Evolutionary conservation across 2,329 filamentous ascomycete species (phyloP), one percentile per base, ranked within the genome.

Genomic region (Raffaelea deltoideospora): DNA sequence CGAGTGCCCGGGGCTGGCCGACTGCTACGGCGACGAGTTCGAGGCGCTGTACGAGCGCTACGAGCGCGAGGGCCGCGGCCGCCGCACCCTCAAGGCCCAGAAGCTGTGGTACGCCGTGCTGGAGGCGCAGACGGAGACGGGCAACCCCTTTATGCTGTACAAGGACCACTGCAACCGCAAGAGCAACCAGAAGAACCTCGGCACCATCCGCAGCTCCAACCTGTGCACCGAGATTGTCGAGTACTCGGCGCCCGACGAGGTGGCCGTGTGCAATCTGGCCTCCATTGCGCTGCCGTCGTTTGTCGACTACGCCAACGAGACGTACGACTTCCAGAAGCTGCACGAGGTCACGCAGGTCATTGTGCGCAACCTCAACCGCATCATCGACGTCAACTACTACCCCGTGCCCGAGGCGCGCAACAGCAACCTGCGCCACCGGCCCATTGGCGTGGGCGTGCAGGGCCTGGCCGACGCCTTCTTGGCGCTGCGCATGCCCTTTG

Each of bases 111-210:
- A 96, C 57, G 86, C 88, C 47, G 94, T 98, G 47, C 74, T 98
- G 33, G 90, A 98, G 65, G 84, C 90, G 34, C 90, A 98, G 67
- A 96, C 88, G 24, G 90, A 98, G 75, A 98, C 90, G 32, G 90
- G 90, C 50, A 96, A 93, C 63, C 90, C 90, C 34, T 98, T 94
- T 65, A 98, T 98, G 85, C 78, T 96, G 42, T 98, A 98, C 78
- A 98, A 98, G 72, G 90, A 98, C 63, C 73, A 79, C 53, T 88
- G 82, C 76, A 98, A 98, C 75, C 77, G 77, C 59, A 98, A 98
- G 80, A 95, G 87, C 71, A 98, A 98, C 74, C 90, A 98, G 68
- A 96, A 98, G 79, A 98, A 98, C 64, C 72, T 98, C 23, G 90
- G 90, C 47, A 95, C 87, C 44, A 98, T 98, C 51, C 86, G 86